Base-by-base conservation (phyloP, 345 rosid genomes). In the Anastatica hierochuntica region DNA sequence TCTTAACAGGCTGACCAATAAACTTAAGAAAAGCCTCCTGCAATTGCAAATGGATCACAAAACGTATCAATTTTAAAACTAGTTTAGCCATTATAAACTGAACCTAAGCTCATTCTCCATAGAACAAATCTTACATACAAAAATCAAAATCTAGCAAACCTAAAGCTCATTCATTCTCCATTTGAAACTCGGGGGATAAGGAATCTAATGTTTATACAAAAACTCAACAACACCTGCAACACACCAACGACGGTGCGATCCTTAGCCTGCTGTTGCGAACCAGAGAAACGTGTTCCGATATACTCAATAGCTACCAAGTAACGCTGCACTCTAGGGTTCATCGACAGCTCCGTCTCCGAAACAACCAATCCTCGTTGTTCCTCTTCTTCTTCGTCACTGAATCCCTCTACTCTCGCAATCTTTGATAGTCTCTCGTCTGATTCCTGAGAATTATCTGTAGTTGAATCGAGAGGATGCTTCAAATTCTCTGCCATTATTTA, bases 11-110 rank as follows among this genome's bases (percentile, higher is more conserved):
- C 68, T 82, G 92, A 14, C 96, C 98, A 37, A 82, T 74, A 72
- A 90, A 90, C 56, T 87, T 82, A 50, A 27, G 74, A 69, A 87
- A 90, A 33, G 96, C 96, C 38, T 87, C 89, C 98, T 90, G 49
- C 58, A 74, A 33, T 3, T n/a, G n/a, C n/a, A n/a, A n/a, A n/a
- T n/a, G n/a, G n/a, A n/a, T n/a, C n/a, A n/a, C n/a, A n/a, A n/a
- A n/a, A n/a, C n/a, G n/a, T n/a, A n/a, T n/a, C n/a, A n/a, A n/a
- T n/a, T n/a, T n/a, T n/a, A n/a, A n/a, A n/a, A n/a, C n/a, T n/a
- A n/a, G n/a, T n/a, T n/a, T n/a, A n/a, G n/a, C n/a, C n/a, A n/a
- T n/a, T n/a, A n/a, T n/a, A n/a, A n/a, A n/a, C n/a, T n/a, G n/a
- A n/a, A n/a, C n/a, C n/a, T n/a, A n/a, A n/a, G n/a, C n/a, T n/a